Evolutionary conservation across 169 alveolate species (phyloP), one percentile per base, ranked within the genome.

Genomic region (Blepharisma undulans): DNA sequence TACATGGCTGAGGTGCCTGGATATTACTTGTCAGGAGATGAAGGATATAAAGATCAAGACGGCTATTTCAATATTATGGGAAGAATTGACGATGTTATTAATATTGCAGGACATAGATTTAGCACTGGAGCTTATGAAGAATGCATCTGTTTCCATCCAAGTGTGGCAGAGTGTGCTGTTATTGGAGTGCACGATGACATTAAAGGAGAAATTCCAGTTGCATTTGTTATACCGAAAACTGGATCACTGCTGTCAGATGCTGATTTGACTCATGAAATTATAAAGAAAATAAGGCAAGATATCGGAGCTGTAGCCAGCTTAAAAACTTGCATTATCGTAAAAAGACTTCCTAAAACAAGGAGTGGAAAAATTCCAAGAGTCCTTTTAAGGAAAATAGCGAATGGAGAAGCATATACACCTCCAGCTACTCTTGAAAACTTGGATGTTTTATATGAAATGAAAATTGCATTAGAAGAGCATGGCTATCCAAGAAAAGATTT

Each of bases 371-470:
- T 96, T 32, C 88, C 96, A 27, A 94, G 98, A 89, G 97, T 94
- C 48, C 95, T 97, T 29, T 89, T 97, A 48, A 92, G 93, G 90
- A 93, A 93, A 77, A 96, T 96, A 78, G 94, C 95, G 2, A 95
- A 97, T 92, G 96, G 95, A 71, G 93, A 88, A n/a, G 84, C 95
- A 60, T 94, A 89, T 76, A 90, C 90, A 77, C 93, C 93, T 76
- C 99, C 98, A 48, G 96, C 98, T 1, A 97, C 98, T 12, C 95
- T 97, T 59, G 98, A 97, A 66, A 98, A 95, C 90, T 90, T 94
- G 0, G 27, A 91, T 14, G 97, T 93, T 5, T 90, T 96, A 12
- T 94, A 94, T 84, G 93, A 88, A 61, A 91, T 96, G 27, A 84
- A 95, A 84, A 91, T 89, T 48, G 33, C 60, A 32, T 88, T 90